phyloP scores from a whole-genome alignment of 805 yeast genomes.

The Danielia oregonensis region DNA sequence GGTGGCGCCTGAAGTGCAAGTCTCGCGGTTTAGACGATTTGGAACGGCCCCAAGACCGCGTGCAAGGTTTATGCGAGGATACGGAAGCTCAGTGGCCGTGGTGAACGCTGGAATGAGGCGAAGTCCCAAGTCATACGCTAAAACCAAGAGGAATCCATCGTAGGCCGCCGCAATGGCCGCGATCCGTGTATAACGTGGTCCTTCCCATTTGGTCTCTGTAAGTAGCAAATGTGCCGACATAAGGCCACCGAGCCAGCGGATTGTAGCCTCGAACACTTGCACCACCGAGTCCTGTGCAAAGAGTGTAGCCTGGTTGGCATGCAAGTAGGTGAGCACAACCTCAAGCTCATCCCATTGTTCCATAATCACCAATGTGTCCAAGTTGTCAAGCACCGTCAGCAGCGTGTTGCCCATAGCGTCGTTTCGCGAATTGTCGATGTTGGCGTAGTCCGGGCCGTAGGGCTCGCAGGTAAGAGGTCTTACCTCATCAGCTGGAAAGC shows the following conservation, averaged over 20 bases:
- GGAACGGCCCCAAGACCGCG: constrained; percentile 50
- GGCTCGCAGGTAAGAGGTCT: constrained; percentile 70
- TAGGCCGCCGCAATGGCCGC: constrained; percentile 35
- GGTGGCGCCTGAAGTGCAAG: constrained; percentile 86
- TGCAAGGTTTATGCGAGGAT: constrained; percentile 71
- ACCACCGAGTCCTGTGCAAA: constrained; percentile 68
- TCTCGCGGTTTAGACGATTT: constrained; percentile 48
- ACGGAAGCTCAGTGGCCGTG: constrained; percentile 63
- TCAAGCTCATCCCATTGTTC: constrained; percentile 58
- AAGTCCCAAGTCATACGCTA: constrained; percentile 75
- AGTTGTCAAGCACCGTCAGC: constrained; percentile 70
- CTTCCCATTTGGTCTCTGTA: constrained; percentile 20
- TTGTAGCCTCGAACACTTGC: constrained; percentile 85
- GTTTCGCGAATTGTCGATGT: constrained; percentile 56
- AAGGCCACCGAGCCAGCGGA: constrained; percentile 79
- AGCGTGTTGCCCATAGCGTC: constrained; percentile 86
- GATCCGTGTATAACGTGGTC: not conserved
- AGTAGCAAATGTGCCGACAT: constrained; percentile 65
- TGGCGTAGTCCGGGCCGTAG: constrained; percentile 56
- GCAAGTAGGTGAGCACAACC: constrained; percentile 24
- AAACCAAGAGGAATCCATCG: constrained; percentile 64
- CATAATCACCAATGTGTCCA: constrained; percentile 76
- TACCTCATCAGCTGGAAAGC: constrained; percentile 81
- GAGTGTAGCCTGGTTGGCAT: constrained; percentile 35
- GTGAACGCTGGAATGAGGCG: constrained; percentile 68